Evolutionary conservation across 2,329 filamentous ascomycete genomes (phyloP).

Genomic region (Diaporthe sp.): DNA sequence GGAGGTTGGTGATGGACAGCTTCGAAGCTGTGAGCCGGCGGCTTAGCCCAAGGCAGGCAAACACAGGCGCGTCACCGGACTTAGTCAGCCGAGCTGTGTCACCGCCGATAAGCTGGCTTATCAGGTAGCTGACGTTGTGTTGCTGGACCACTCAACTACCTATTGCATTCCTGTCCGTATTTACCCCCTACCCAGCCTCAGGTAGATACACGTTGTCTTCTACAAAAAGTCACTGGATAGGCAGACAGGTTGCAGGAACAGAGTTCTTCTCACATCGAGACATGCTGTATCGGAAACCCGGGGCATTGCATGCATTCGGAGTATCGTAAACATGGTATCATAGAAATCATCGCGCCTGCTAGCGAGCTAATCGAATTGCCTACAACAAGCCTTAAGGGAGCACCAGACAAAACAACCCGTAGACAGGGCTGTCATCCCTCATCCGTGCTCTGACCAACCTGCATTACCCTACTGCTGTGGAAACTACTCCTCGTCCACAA

Average conservation of each 20-base stretch:
- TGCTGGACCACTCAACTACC: neutral
- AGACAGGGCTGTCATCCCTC: neutral
- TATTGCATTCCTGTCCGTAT: neutral
- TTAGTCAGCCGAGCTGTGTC: conserved; percentile 24
- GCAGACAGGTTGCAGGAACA: too few species aligned
- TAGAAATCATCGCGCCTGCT: conserved; percentile 10
- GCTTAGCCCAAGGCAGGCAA: conserved; percentile 33
- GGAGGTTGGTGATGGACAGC: conserved; percentile 30
- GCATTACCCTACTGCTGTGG: neutral
- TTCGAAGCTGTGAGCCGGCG: conserved; percentile 23
- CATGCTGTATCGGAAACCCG: neutral
- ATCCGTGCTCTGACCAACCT: neutral
- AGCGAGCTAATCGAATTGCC: neutral
- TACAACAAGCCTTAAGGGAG: neutral
- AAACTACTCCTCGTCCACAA: conserved; percentile 84
- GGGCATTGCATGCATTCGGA: conserved; percentile 4
- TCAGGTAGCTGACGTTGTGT: neutral
- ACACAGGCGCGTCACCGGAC: conserved; percentile 33
- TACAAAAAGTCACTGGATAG: neutral
- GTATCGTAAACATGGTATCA: conserved; percentile 34
- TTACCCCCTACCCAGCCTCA: neutral
- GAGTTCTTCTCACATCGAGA: neutral
- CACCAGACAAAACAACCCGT: neutral
- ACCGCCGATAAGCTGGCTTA: conserved; percentile 18
- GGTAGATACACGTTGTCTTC: neutral